Conservation (phyloP, 2,329 filamentous ascomycete genomes). For the Rasamsonia emersonii region DNA sequence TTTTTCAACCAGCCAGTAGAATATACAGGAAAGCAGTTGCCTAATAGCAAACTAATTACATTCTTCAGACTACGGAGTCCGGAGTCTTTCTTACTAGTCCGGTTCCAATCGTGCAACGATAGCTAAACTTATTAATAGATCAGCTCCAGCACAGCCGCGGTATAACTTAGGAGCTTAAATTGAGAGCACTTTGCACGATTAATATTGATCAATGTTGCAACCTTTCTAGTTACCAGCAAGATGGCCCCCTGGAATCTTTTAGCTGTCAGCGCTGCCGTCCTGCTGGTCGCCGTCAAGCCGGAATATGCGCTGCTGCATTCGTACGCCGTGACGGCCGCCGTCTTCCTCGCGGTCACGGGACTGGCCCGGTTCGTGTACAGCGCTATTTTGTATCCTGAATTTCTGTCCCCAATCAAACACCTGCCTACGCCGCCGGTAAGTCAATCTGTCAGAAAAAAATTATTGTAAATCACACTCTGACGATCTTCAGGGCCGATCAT, state of each 20-base stretch:
- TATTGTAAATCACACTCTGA: not conserved
- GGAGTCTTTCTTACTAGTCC: no score
- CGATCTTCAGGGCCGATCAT: conserved; percentile 25
- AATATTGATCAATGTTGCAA: no score
- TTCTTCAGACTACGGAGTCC: no score
- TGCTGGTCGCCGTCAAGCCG: conserved; percentile 14
- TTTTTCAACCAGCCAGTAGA: no score
- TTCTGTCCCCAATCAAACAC: conserved; percentile 50
- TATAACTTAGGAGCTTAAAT: no score
- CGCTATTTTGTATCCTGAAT: conserved; percentile 49
- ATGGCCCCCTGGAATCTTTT: conserved; percentile 1
- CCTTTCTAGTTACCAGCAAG: no score
- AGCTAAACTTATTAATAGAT: no score
- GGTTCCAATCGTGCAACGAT: no score
- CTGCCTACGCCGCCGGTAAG: conserved; percentile 46
- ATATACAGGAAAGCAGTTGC: no score
- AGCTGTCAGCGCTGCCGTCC: not conserved
- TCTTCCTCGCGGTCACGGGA: conserved; percentile 16
- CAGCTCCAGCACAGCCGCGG: no score
- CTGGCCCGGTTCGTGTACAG: conserved; percentile 19
- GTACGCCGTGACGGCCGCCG: conserved; percentile 14
- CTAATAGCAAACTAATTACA: no score
- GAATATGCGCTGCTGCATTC: conserved; percentile 23
- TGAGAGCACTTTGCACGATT: no score
- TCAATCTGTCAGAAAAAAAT: not conserved